These are phyloP conservation scores for Gaeumannomyces tritici DNA, from an alignment of 2,329 filamentous ascomycete genomes.

Conservation along the genomic window DNA sequence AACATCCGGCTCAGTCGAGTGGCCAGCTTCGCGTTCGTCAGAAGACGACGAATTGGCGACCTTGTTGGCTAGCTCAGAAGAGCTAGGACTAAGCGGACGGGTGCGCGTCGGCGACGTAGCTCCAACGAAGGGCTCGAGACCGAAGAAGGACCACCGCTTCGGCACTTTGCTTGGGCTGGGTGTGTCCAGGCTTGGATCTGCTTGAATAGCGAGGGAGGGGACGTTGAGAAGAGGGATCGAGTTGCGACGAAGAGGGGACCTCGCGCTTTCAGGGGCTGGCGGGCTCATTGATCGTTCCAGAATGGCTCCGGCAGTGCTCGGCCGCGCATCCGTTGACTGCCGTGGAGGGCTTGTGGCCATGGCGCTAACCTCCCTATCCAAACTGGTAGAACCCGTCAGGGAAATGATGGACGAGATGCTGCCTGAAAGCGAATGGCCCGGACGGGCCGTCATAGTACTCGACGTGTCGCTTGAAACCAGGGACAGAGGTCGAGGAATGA, in stretches of 20 bases:
- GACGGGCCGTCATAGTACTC: conserved; percentile 61
- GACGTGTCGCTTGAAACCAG: conserved; percentile 77
- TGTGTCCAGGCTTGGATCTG: conserved; percentile 20
- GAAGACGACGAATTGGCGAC: conserved; percentile 20
- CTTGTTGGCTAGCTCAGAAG: conserved; percentile 27
- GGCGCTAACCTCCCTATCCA: conserved; percentile 28
- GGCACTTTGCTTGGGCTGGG: conserved; percentile 40
- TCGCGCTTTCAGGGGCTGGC: conserved; percentile 19
- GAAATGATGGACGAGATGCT: conserved; percentile 74
- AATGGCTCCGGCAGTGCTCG: conserved; percentile 64
- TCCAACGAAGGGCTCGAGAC: conserved; percentile 43
- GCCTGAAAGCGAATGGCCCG: conserved; percentile 64
- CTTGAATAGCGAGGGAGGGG: conserved; percentile 22
- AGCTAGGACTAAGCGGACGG: conserved; percentile 36
- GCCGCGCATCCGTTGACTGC: conserved; percentile 40
- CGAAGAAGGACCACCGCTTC: conserved; percentile 54
- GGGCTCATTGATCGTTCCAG: conserved; percentile 41
- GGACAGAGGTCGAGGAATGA: conserved; percentile 73
- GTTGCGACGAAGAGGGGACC: conserved; percentile 42
- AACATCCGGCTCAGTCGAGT: neutral
- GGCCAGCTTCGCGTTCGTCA: conserved; percentile 12
- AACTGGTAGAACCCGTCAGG: conserved; percentile 32
- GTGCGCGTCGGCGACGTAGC: conserved; percentile 35
- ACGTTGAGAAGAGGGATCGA: conserved; percentile 47
- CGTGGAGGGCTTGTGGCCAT: conserved; percentile 29